These are phyloP conservation scores for Fusarium fujikuroi DNA, from an alignment of 2,329 filamentous ascomycete genomes.

Conservation along the genomic window DNA sequence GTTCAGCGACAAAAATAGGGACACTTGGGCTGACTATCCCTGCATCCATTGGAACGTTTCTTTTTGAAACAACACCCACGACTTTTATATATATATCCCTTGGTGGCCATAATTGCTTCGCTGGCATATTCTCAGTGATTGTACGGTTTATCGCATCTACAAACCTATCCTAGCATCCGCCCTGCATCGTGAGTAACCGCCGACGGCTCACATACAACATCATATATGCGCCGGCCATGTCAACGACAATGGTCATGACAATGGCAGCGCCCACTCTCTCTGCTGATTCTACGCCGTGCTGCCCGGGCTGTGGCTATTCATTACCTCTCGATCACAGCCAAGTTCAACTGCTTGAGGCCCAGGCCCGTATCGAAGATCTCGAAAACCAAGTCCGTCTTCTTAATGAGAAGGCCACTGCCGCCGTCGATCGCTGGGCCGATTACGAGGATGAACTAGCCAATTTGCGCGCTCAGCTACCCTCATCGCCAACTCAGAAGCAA, in stretches of 20 bases:
- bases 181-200: neutral
- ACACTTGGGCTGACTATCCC: conserved; percentile 18
- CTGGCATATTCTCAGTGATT: neutral
- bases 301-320: conserved; percentile 62
- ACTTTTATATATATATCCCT: conserved; percentile 20
- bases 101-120: neutral
- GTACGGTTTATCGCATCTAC: neutral
- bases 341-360: conserved; percentile 61
- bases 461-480: conserved; percentile 59
- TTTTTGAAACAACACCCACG: conserved; percentile 20
- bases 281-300: conserved; percentile 51
- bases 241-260: conserved; percentile 50
- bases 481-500: conserved; percentile 28
- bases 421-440: conserved; percentile 75
- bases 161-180: neutral
- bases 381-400: conserved; percentile 76
- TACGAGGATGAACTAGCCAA: conserved; percentile 81
- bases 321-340: conserved; percentile 53
- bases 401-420: conserved; percentile 75
- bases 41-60: conserved; percentile 25
- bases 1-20: conserved; percentile 37
- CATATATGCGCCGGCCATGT: conserved; percentile 31
- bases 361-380: conserved; percentile 73
- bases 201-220: conserved; percentile 4
- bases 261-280: conserved; percentile 47